Evolutionary conservation across 371 early-diverging fungal genomes (phyloP).

Genomic region (Syncephalis fuscata): DNA sequence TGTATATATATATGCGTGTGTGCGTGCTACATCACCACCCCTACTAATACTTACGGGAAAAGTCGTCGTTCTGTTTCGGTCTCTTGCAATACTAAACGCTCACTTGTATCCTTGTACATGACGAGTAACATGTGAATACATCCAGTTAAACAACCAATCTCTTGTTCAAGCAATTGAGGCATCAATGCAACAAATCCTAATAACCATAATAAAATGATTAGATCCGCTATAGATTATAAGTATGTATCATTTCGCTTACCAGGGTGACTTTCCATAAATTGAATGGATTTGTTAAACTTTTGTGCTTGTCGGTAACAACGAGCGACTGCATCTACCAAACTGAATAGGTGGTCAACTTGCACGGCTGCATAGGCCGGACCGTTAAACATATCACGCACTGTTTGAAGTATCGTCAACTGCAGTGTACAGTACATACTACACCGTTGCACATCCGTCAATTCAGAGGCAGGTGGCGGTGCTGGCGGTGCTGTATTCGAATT

Average conservation of each 20-base stretch:
- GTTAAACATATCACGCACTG: constrained; percentile 45
- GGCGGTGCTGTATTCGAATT: neutral
- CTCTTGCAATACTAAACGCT: constrained; percentile 22
- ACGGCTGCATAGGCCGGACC: constrained; percentile 37
- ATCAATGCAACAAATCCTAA: constrained; percentile 70
- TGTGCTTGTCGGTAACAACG: constrained; percentile 68
- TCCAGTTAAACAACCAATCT: constrained; percentile 31
- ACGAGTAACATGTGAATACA: constrained; percentile 27
- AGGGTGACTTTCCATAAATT: constrained; percentile 46
- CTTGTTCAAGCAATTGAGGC: constrained; percentile 76
- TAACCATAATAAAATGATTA: neutral
- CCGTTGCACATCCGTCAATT: neutral
- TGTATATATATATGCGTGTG: too few relatives aligned
- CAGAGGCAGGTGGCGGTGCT: neutral
- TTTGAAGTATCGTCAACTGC: constrained; percentile 52
- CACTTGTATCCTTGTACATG: constrained; percentile 27
- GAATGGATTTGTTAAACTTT: constrained; percentile 61
- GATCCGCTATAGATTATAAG: neutral
- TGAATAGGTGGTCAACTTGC: constrained; percentile 34
- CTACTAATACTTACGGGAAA: constrained; percentile 27
- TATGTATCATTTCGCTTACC: constrained; percentile 11
- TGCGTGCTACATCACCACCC: too few relatives aligned
- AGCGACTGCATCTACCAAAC: constrained; percentile 62
- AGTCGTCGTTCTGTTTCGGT: constrained; percentile 24
- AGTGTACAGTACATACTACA: neutral